Evolutionary conservation across 306 rosid species (phyloP), one percentile per base, ranked within the genome.

Genomic region (Lathyrus aphaca): DNA sequence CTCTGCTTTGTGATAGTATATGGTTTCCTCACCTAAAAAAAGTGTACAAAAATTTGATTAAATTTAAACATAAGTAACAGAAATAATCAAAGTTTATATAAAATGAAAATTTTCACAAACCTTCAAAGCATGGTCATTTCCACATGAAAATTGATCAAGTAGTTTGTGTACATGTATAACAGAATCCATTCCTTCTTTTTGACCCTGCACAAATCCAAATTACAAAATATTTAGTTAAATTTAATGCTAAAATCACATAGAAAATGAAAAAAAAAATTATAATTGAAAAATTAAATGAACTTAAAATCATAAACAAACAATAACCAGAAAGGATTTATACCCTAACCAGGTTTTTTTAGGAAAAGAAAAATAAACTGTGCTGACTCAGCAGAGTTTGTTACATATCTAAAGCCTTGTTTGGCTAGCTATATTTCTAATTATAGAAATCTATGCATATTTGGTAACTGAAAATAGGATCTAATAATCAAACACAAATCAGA

Each of bases 1-100:
- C 97, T 76, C 57, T 92, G 96, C 63, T 92, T 92, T 0, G 92
- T 84, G 76, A 92, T 86, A 9, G 97, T 87, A 80, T 92, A 92
- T 2, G 95, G 92, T 51, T 92, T 92, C 78, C 97, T 89, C 38
- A 49, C 85, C 97, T 92, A 46, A 64, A 55, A 10, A 39, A 65
- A 7, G 58, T 12, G 40, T 51, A 64, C 10, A 27, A 4, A 39
- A 77, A 45, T 44, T 62, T 43, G 23, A 65, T 61, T 63, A 75
- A 35, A 75, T 4, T 25, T 46, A 51, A 57, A 27, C 19, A 64
- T 55, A n/a, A n/a, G 42, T 39, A 10, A 73, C 42, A 19, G 56
- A 63, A 59, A 59, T 49, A 73, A 64, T 73, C 49, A 32, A 70
- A 49, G 53, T 58, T 64, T 58, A 43, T 58, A 43, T 1, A 16